These are phyloP conservation scores for Beauveria brongniartii DNA, from an alignment of 2,329 filamentous ascomycete species.

Conservation along the genomic window DNA sequence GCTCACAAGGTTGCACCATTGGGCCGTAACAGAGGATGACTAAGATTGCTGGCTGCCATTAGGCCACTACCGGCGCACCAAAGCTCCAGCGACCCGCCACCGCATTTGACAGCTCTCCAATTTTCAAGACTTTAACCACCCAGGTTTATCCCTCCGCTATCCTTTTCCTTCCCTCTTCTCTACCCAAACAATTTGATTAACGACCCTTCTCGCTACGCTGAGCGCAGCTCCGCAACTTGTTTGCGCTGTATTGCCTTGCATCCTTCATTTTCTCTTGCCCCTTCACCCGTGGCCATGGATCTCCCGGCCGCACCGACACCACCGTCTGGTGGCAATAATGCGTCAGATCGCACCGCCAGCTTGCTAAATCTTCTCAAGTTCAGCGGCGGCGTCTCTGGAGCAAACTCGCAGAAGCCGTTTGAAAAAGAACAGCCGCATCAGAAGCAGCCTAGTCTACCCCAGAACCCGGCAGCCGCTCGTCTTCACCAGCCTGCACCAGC, in stretches of 20 bases:
- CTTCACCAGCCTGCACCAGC: constrained; percentile 51
- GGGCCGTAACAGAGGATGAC: constrained; percentile 7
- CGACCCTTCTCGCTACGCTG: constrained; percentile 6
- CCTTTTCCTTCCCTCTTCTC: background rate
- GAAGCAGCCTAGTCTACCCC: constrained; percentile 8
- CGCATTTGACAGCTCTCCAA: constrained; percentile 6
- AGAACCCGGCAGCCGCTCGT: constrained; percentile 26
- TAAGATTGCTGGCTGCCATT: background rate
- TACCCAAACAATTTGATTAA: background rate
- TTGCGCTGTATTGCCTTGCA: constrained; percentile 11
- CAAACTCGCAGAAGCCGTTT: constrained; percentile 18
- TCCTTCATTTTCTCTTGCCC: background rate
- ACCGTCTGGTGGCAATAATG: constrained; percentile 28
- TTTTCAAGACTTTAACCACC: constrained; percentile 7
- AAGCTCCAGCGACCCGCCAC: constrained; percentile 7
- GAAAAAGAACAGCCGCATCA: constrained; percentile 14
- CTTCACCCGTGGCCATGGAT: constrained; percentile 21
- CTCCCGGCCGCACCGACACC: constrained; percentile 45
- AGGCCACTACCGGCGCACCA: background rate
- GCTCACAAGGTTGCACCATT: background rate
- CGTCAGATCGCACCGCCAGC: constrained; percentile 43
- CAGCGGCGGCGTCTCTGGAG: constrained; percentile 30
- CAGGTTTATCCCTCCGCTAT: constrained; percentile 4
- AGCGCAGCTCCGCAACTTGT: constrained; percentile 10
- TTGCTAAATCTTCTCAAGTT: constrained; percentile 57